Percentiles rank a stretch among this genome's conserved stretches.
phyloP scores from a whole-genome alignment of 768 basidiomycete species.

The Daedaleopsis nitida region DNA sequence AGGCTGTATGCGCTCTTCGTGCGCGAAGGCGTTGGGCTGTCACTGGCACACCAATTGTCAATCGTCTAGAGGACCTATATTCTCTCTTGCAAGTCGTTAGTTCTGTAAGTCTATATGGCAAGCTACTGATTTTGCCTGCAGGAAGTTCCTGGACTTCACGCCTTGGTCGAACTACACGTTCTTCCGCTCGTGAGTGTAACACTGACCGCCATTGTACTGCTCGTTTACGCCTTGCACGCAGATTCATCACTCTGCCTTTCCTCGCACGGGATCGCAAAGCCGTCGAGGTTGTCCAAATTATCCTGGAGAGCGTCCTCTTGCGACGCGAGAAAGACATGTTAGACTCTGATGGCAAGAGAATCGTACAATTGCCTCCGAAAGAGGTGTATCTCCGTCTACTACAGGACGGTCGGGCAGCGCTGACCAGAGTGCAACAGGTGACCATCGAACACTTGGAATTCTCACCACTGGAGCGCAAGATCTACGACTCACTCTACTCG shows the following conservation, averaged over 20 bases:
- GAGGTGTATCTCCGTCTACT: slow-evolving; percentile 46
- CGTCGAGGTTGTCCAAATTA: slow-evolving; percentile 93
- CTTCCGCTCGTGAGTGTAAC: slow-evolving; percentile 75
- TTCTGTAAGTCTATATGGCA: background rate
- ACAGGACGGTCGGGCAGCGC: background rate
- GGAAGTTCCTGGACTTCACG: slow-evolving; percentile 75
- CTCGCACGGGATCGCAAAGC: slow-evolving; percentile 89
- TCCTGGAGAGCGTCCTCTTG: slow-evolving; percentile 84
- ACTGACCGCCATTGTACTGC: background rate
- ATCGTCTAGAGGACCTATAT: slow-evolving; percentile 88
- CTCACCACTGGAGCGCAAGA: slow-evolving; percentile 75
- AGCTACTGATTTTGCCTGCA: slow-evolving; percentile 29
- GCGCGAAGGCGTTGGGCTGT: slow-evolving; percentile 88
- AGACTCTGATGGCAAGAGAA: slow-evolving; percentile 81
- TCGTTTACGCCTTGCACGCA: slow-evolving; percentile 29
- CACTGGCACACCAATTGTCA: slow-evolving; percentile 95
- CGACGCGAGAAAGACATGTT: slow-evolving; percentile 93
- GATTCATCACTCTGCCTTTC: slow-evolving; percentile 92
- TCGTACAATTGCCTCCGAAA: slow-evolving; percentile 88
- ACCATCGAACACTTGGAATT: slow-evolving; percentile 77
- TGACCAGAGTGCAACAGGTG: slow-evolving; percentile 43
- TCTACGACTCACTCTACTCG: slow-evolving; percentile 86
- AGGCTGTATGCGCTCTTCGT: slow-evolving; percentile 82
- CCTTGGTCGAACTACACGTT: slow-evolving; percentile 86
- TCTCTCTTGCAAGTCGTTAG: slow-evolving; percentile 61